Base-by-base conservation (phyloP, 2,329 filamentous ascomycete species). In the Didymellaceae sp. region DNA sequence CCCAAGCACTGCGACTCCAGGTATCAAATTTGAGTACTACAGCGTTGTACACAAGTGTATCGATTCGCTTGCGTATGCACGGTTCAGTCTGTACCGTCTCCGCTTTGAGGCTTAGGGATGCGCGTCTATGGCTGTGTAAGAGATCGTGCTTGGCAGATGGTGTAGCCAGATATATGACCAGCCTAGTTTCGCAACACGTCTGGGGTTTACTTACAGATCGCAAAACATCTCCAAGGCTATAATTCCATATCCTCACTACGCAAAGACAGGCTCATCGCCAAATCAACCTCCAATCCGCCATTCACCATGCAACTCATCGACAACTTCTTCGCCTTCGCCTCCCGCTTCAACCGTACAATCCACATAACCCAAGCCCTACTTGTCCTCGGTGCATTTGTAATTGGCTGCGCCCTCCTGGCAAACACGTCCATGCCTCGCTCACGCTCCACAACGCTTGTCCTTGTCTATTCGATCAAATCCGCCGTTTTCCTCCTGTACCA, bases 401-500 rank as follows among this genome's bases (percentile, higher is more conserved):
- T 35, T 10, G 52, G 52, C 8, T 50, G 45, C 17, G 38, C 46
- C 5, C 38, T 54, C 10, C 25, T 54, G 20, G 52, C 46, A 8
- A 35, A 51, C 20, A 35, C 24, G 11, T 44, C 46, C 6, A 55
- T 51, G 46, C 46, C 32, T n/a, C 52, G 45, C 22, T 38, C 34
- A 8, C 41, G 41, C 13, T 43, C 33, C 14, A 50, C 45, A n/a
- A 46, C 38, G 4, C 41, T 55, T 6, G 17, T 55, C 11, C 46
- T 55, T 6, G 46, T 55, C n/a, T 55, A 51, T 33, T 37, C 54
- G 2, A 48, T 54, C 33, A 77, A 77, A 59, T 74, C 71, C 0
- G 55, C 75, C n/a, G 39, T 74, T 37, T 65, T 78, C 53, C 66
- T 78, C 50, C 37, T 55, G 7, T 78, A 78, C 49, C 70, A 77